Evolutionary conservation across 176 grass and related monocot species (phyloP), one percentile per base, ranked within the genome.

Genomic region (Aegilops sharonensis): DNA sequence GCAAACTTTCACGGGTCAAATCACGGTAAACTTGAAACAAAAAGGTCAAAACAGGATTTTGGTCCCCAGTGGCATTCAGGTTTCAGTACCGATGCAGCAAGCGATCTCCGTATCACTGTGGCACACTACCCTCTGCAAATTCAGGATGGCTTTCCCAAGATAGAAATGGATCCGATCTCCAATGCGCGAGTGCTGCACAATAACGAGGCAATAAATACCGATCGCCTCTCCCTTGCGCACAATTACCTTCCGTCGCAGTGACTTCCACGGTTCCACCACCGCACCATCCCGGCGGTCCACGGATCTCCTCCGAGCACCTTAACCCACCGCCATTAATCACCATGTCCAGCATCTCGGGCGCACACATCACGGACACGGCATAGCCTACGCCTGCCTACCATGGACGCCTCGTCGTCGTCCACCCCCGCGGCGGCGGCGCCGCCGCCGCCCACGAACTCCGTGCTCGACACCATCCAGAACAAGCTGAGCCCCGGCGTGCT

Each of bases 401-500:
- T 75, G 72, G 72, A 75, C 43, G 14, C 24, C 72, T 50, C 72
- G 14, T 20, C 72, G 72, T 75, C 25, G 43, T 75, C 72, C 0
- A 75, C 42, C 40, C 7, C 25, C 25, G 30, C 30, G 31, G 31
- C 31, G 31, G 31, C 31, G 45, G 32, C 27, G 13, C 59, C 86
- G 25, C 64, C 92, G 64, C 42, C 85, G 10, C 43, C 86, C 6
- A 8, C 79, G 68, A 78, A 77, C 5, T 77, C 72, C 29, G 40
- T 89, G 8, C 39, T 78, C 20, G 35, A 50, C 37, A 77, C 75
- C 12, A 86, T 90, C 12, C 78, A 92, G 47, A 83, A 81, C 73
- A 98, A 89, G 93, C 81, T 98, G 23, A 98, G 45, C 63, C 93
- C 93, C 0, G 91, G 91, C 57, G 79, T 95, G 25, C 88, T 98